Evolutionary conservation across 345 rosid species (phyloP).

Genomic region (Gossypium herbaceum): DNA sequence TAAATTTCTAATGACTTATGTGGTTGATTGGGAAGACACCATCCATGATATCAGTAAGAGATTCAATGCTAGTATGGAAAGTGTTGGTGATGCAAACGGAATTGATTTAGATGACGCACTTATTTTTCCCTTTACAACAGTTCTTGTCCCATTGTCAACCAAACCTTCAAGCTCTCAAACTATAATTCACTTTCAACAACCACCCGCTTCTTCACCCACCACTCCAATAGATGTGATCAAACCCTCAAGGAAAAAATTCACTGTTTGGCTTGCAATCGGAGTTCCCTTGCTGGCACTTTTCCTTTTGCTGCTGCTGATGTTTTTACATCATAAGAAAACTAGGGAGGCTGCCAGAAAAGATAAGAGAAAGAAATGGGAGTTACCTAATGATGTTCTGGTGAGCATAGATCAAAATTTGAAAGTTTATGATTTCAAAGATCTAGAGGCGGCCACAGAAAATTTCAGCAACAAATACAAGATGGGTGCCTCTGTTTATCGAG

Average conservation of each 20-base stretch:
- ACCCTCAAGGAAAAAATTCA: constrained; percentile 19
- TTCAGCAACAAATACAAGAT: constrained; percentile 30
- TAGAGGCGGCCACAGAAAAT: constrained; percentile 28
- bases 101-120: constrained; percentile 17
- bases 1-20: constrained; percentile 38
- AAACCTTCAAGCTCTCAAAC: constrained; percentile 39
- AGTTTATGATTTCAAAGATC: constrained; percentile 33
- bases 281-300: constrained; percentile 25
- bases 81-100: constrained; percentile 37
- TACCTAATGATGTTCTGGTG: constrained; percentile 21
- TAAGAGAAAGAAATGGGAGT: constrained; percentile 11
- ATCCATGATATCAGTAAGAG: constrained; percentile 29
- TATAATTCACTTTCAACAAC: constrained; percentile 22
- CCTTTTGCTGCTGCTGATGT: constrained; percentile 14
- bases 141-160: constrained; percentile 37
- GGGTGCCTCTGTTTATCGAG: constrained; percentile 28
- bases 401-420: constrained; percentile 29
- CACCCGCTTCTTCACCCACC: constrained; percentile 14
- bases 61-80: constrained; percentile 28
- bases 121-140: constrained; percentile 40
- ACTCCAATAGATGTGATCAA: constrained; percentile 1
- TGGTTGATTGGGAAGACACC: constrained; percentile 28
- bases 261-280: constrained; percentile 29
- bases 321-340: constrained; percentile 20
- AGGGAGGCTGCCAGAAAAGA: background rate